Conservation (phyloP, 352 stramenopile species). For the Phytophthora capsici region DNA sequence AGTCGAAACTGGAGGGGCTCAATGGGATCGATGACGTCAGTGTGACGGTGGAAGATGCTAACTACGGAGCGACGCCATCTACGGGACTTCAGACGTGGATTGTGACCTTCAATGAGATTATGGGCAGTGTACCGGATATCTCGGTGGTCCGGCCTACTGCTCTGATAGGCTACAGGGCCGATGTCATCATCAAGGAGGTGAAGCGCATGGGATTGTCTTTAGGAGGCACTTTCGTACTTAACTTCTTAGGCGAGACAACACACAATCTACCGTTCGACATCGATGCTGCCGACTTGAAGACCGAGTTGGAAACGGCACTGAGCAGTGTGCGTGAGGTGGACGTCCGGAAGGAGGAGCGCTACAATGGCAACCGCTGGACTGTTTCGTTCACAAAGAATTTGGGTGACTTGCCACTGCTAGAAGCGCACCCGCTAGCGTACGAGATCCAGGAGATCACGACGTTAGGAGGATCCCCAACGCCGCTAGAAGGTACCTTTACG, state of each 20-base stretch:
- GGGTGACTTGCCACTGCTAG: slow-evolving; percentile 93
- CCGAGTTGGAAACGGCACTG: slow-evolving; percentile 76
- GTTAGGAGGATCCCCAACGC: slow-evolving; percentile 91
- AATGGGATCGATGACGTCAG: slow-evolving; percentile 80
- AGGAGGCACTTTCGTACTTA: slow-evolving; percentile 93
- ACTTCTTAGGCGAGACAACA: slow-evolving; percentile 92
- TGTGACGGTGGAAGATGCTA: slow-evolving; percentile 52
- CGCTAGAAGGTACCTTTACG: slow-evolving; percentile 90
- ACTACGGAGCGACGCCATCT: slow-evolving; percentile 47
- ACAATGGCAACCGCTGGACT: slow-evolving; percentile 92
- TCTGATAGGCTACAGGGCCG: slow-evolving; percentile 65
- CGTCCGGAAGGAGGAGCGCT: slow-evolving; percentile 69
- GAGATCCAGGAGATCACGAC: slow-evolving; percentile 95
- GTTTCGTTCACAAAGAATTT: slow-evolving; percentile 96
- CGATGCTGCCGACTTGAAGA: slow-evolving; percentile 84
- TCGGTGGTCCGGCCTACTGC: slow-evolving; percentile 56
- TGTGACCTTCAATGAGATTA: slow-evolving; percentile 93
- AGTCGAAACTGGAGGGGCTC: slow-evolving; percentile 75
- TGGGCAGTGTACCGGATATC: slow-evolving; percentile 90
- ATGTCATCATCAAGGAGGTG: slow-evolving; percentile 74
- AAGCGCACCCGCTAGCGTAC: slow-evolving; percentile 90
- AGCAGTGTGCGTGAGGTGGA: slow-evolving; percentile 67
- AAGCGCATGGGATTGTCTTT: slow-evolving; percentile 82
- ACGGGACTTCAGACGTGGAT: slow-evolving; percentile 71
- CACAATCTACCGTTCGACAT: slow-evolving; percentile 93